Evolutionary conservation across 345 rosid genomes (phyloP).

Genomic region (Pugionium cornutum): DNA sequence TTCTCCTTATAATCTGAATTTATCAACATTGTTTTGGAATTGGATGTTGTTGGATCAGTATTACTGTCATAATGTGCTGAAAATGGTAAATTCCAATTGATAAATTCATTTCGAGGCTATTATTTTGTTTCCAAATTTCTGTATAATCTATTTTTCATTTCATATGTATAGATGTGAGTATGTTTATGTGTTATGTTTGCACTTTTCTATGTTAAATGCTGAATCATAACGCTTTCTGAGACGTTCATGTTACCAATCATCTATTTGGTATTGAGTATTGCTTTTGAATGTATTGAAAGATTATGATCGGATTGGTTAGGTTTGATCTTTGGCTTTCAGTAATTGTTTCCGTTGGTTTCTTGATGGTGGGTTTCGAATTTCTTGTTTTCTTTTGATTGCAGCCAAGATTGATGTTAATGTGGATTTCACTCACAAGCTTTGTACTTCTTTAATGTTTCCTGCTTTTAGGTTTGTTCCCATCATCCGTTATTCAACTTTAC

Average conservation of each 20-base stretch:
- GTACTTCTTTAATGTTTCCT: constrained; percentile 83
- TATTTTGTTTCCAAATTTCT: constrained; percentile 2
- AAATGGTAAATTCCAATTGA: background rate
- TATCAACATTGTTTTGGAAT: background rate
- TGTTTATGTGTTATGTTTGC: background rate
- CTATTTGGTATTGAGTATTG: background rate
- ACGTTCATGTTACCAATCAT: background rate
- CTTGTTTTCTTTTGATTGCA: constrained; percentile 40
- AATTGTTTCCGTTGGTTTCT: no score
- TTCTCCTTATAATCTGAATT: background rate
- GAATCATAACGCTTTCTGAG: background rate
- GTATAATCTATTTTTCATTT: background rate
- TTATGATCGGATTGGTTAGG: constrained; percentile 1
- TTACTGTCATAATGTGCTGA: background rate
- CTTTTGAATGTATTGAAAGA: constrained; percentile 8
- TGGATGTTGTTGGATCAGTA: background rate
- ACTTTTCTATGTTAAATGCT: background rate
- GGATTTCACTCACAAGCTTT: constrained; percentile 93
- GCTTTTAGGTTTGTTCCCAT: constrained; percentile 59
- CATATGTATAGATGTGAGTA: background rate
- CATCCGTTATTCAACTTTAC: background rate
- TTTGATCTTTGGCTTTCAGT: background rate
- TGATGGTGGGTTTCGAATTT: background rate
- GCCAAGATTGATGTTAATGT: constrained; percentile 98
- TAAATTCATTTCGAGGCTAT: constrained; percentile 5